A percentile compares a stretch with the other conserved stretches of the same genome.
These are phyloP conservation scores for Trifolium subterraneum DNA, from an alignment of 306 rosid genomes.

Conservation along the genomic window DNA sequence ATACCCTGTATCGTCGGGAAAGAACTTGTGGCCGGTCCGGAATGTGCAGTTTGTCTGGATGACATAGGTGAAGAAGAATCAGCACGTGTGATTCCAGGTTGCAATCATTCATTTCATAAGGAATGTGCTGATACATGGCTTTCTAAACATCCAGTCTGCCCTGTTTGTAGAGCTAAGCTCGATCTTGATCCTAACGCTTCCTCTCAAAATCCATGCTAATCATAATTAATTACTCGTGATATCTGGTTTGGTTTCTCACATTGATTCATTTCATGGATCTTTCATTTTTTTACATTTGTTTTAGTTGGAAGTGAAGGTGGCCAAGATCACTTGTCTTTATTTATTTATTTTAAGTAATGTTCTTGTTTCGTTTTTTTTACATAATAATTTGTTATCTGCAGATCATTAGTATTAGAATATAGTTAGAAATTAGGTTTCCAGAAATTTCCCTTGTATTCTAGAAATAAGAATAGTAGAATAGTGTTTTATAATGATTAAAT, in stretches of 20 bases:
- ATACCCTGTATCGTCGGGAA: conserved; percentile 60
- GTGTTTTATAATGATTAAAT: too few species aligned
- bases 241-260: too few species aligned
- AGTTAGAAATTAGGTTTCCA: not conserved
- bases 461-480: too few species aligned
- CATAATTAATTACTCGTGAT: too few species aligned
- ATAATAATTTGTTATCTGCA: not conserved
- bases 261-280: too few species aligned
- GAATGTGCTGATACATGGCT: conserved; percentile 87
- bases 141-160: conserved; percentile 69
- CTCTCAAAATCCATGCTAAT: conserved; percentile 31
- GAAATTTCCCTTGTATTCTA: not conserved
- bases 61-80: conserved; percentile 64
- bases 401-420: too few species aligned
- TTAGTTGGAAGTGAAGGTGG: too few species aligned
- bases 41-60: conserved; percentile 83
- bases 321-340: too few species aligned
- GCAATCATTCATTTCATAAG: conserved; percentile 76
- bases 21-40: conserved; percentile 52
- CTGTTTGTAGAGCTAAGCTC: conserved; percentile 70
- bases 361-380: too few species aligned
- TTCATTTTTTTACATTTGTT: too few species aligned
- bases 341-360: too few species aligned
- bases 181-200: conserved; percentile 44
- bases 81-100: conserved; percentile 73